phyloP scores from a whole-genome alignment of 2,329 filamentous ascomycete genomes.

The Aspergillus sp. region DNA sequence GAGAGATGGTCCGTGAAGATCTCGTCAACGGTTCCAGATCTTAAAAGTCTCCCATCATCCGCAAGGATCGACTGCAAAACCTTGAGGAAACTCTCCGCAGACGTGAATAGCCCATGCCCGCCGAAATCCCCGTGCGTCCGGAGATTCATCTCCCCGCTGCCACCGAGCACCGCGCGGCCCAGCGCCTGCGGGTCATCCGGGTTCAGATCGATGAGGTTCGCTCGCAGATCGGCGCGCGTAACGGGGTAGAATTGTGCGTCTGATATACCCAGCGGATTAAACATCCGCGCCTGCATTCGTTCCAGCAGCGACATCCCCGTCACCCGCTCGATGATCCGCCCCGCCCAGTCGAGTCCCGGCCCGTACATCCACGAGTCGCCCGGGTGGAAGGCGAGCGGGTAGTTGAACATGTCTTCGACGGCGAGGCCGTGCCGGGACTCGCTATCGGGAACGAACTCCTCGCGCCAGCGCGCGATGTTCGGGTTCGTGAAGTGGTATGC shows the following conservation, averaged over 20 bases:
- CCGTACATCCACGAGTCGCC: slow-evolving; percentile 58
- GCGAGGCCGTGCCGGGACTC: slow-evolving; percentile 24
- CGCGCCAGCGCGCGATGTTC: slow-evolving; percentile 40
- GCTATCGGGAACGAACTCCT: slow-evolving; percentile 32
- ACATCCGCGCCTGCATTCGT: slow-evolving; percentile 26
- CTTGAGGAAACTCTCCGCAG: slow-evolving; percentile 35
- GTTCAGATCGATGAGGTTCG: slow-evolving; percentile 44
- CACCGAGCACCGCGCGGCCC: slow-evolving; percentile 43
- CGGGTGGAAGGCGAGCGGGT: slow-evolving; percentile 57
- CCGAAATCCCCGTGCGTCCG: slow-evolving; percentile 44
- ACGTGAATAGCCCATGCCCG: slow-evolving; percentile 50
- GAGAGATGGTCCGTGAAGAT: neutral
- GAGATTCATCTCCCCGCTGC: slow-evolving; percentile 38
- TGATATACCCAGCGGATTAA: neutral
- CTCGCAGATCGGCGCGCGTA: slow-evolving; percentile 40
- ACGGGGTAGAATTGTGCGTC: slow-evolving; percentile 32
- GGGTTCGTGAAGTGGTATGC: slow-evolving; percentile 52
- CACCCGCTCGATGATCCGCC: slow-evolving; percentile 55
- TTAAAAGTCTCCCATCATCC: neutral
- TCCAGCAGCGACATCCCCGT: slow-evolving; percentile 50
- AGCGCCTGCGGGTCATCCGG: slow-evolving; percentile 43
- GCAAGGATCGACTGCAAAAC: slow-evolving; percentile 24
- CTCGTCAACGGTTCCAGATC: neutral
- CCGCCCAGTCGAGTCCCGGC: slow-evolving; percentile 57
- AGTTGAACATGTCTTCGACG: slow-evolving; percentile 49